Percentiles rank a stretch among this genome's conserved stretches.
These are phyloP conservation scores for Ophiostoma sp. DNA, from an alignment of 2,329 filamentous ascomycete species.

Conservation along the genomic window DNA sequence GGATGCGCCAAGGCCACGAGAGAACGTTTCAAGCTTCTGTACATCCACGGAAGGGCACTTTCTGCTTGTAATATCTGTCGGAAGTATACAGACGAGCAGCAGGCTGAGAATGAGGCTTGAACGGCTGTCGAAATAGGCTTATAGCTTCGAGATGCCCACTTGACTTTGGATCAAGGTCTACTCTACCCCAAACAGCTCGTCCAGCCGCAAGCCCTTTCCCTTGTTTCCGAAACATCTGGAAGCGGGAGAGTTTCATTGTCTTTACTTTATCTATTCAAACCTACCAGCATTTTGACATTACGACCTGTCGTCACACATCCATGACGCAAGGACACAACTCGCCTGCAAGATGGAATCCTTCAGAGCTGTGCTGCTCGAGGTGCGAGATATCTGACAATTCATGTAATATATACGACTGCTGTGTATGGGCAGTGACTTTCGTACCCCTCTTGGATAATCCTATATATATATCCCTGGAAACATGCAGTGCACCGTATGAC, in stretches of 20 bases:
- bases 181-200: neutral
- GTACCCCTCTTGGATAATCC: too few species aligned
- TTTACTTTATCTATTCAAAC: neutral
- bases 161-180: neutral
- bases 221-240: neutral
- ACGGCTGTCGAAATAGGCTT: neutral
- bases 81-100: neutral
- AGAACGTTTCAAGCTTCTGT: neutral
- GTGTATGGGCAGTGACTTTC: too few species aligned
- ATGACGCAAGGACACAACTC: neutral
- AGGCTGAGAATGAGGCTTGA: neutral
- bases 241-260: too few species aligned
- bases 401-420: neutral
- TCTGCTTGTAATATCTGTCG: neutral
- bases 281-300: neutral
- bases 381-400: neutral
- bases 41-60: neutral
- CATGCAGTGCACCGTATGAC: neutral
- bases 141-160: neutral
- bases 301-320: neutral
- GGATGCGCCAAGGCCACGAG: neutral
- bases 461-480: too few species aligned
- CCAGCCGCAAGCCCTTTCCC: neutral
- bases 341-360: constrained; percentile 11
- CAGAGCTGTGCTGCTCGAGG: constrained; percentile 6